Evolutionary conservation across 805 yeast genomes (phyloP).

Genomic region (Suhomyces kilbournensis): DNA sequence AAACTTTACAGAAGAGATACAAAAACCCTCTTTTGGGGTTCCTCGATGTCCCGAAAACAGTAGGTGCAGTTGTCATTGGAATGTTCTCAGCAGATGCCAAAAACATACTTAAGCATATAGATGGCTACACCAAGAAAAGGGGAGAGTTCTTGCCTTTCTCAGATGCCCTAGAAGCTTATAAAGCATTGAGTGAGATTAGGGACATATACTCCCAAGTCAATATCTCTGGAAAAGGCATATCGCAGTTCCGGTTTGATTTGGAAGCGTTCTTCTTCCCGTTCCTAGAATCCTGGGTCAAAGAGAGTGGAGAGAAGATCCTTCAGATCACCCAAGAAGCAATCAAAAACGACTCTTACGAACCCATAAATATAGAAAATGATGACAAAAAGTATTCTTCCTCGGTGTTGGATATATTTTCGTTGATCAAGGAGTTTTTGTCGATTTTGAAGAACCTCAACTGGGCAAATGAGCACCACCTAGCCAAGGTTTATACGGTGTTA

Average conservation of each 20-base stretch:
- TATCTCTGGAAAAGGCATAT: constrained; percentile 23
- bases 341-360: constrained; percentile 54
- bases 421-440: constrained; percentile 55
- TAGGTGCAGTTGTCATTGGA: constrained; percentile 47
- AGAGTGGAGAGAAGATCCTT: constrained; percentile 45
- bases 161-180: constrained; percentile 59
- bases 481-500: constrained; percentile 57
- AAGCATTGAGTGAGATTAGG: constrained; percentile 50
- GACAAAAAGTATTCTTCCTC: constrained; percentile 54
- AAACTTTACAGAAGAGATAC: constrained; percentile 55
- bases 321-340: constrained; percentile 55
- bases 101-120: constrained; percentile 49
- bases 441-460: constrained; percentile 63
- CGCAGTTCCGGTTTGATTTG: constrained; percentile 47
- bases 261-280: constrained; percentile 52
- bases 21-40: constrained; percentile 59
- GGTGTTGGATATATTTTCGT: constrained; percentile 62
- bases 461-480: constrained; percentile 61
- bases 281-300: constrained; percentile 37
- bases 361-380: constrained; percentile 43
- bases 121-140: constrained; percentile 33
- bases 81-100: constrained; percentile 54
- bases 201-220: constrained; percentile 49
- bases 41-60: constrained; percentile 49
- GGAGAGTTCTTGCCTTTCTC: constrained; percentile 42